Conservation (phyloP, 2,329 filamentous ascomycete species). For the Paracorniculantispora psalliotae region DNA sequence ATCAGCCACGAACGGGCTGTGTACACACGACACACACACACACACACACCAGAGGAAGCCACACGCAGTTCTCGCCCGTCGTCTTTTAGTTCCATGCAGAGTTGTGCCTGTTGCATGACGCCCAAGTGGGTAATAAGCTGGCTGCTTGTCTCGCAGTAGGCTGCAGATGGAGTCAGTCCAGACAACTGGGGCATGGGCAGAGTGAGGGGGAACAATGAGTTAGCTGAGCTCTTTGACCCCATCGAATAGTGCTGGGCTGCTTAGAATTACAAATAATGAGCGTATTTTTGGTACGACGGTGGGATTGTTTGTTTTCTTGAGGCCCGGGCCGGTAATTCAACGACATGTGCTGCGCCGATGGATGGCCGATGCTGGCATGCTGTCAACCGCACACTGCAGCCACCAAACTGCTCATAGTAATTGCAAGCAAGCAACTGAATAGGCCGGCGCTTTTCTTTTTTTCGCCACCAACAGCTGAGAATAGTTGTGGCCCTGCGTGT, state of each 20-base stretch:
- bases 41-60: not conserved
- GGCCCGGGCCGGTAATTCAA: not conserved
- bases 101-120: not conserved
- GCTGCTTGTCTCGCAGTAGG: not conserved
- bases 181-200: not conserved
- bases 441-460: too few relatives aligned
- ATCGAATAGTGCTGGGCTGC: not conserved
- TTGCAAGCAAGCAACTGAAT: not conserved
- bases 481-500: not conserved
- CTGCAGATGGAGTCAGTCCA: not conserved
- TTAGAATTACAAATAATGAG: too few relatives aligned
- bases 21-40: not conserved
- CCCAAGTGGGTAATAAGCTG: not conserved
- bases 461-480: conserved; percentile 7
- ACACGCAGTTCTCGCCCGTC: not conserved
- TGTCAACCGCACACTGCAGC: not conserved
- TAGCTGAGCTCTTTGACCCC: not conserved
- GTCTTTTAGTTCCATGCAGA: not conserved
- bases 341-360: not conserved
- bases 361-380: not conserved
- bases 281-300: too few relatives aligned
- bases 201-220: not conserved
- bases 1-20: not conserved
- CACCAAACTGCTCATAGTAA: not conserved
- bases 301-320: not conserved